Evolutionary conservation across 345 rosid genomes (phyloP), one percentile per base, ranked within the genome.

Genomic region (Sapria himalayana): DNA sequence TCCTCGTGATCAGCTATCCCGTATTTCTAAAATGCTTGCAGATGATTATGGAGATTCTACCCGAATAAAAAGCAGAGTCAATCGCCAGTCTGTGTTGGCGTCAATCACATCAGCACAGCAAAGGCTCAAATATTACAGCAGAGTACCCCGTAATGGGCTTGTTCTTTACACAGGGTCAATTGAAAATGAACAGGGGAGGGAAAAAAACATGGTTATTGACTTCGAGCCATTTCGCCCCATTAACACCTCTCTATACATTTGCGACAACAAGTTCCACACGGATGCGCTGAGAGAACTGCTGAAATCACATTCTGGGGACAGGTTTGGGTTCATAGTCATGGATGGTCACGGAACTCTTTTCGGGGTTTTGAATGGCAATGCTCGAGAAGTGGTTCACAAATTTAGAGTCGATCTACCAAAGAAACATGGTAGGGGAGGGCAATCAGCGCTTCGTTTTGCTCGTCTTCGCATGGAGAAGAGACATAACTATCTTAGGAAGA

Each of bases 341-440:
- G 45, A 41, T 25, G 15, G 33, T n/a, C 2, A 9, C 0, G 33
- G 22, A 9, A 25, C 15, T 15, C 15, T 25, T 0, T 15, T 25
- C 1, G 46, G 33, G 33, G 5, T 15, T 24, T 25, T 41, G 19
- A 25, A 22, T 5, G 46, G 46, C 33, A 42, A 25, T 22, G 29
- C 21, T 4, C 7, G 33, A 4, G 46, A 15, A 22, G 18, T 42
- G 2, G 33, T 42, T 16, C 8, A 16, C 4, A 42, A 25, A 19
- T 40, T 40, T 11, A 21, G 11, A 13, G 31, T 13, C 15, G 44
- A 40, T 1, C 44, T 40, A 15, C 44, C 31, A 13, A 22, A 14
- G 29, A 40, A 40, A 40, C 44, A 40, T 23, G 31, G 44, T 23
- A 40, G 22, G 17, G 46, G 46, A 24, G 46, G 34, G 9, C 46